Base-by-base conservation (phyloP, 768 basidiomycete species). In the Leccinum longicurvipes region DNA sequence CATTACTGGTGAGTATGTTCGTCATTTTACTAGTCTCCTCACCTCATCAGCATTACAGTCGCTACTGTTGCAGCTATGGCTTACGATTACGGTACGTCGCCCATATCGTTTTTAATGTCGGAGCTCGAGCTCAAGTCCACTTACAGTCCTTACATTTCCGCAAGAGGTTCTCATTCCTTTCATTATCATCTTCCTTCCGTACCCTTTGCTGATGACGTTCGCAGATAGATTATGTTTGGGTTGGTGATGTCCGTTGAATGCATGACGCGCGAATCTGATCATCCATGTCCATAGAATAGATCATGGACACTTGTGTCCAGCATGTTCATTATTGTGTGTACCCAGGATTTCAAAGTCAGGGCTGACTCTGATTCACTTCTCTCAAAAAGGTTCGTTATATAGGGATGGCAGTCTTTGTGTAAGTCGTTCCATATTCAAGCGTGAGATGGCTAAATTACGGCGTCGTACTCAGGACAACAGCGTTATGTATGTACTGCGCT, bases 151-250 rank as follows among this genome's bases (percentile, higher is more conserved):
- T 23, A 51, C 58, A 0, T 50, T 67, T 39, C 19, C 56, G 6
- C 52, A 47, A 11, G 65, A 67, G 65, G 65, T 67, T 27, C 15
- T 32, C 19, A 10, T 39, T 14, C 41, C 10, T 42, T 21, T 8
- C 14, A 19, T 19, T 39, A 17, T 6, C 25, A 32, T 14, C 4
- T 15, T 11, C 15, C 29, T 9, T 9, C 19, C 4, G 2, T 21
- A 45, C 23, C 8, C 23, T 45, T 24, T 29, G 47, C 54, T 62
- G 24, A 67, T 5, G 11, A 10, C 15, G 19, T 46, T 25, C n/a
- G 11, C 46, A 67, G 65, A 47, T 62, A 53, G 23, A 47, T n/a
- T 57, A 53, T 41, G 25, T 67, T 17, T 67, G 65, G 65, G 65
- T 67, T 24, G 23, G 65, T 19, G 25, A 39, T 17, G 31, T 2